A percentile compares a stretch with the other conserved stretches of the same genome.
Conservation (phyloP, 129 eudicot species). For the Chrysanthemum lavandulifolium region DNA sequence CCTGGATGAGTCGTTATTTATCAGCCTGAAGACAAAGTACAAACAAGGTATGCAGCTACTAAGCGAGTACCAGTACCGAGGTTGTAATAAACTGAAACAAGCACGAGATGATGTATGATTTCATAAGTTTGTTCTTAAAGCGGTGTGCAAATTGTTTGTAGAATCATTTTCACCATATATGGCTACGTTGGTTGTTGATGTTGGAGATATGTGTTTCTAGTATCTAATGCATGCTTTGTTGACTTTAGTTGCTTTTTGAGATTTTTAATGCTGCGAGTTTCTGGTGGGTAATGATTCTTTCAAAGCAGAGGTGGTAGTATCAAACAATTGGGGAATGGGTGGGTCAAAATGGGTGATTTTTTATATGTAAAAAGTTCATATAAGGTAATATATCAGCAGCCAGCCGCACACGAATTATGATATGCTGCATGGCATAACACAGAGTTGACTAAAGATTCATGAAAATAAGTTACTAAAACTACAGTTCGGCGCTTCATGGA, state of each 20-base stretch:
- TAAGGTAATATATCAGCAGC: too few relatives aligned
- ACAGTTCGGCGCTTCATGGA: too few relatives aligned
- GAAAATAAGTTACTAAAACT: too few relatives aligned
- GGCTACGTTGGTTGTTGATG: conserved; percentile 13
- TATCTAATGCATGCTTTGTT: conserved; percentile 4
- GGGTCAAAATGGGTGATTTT: too few relatives aligned
- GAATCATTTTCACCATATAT: background rate
- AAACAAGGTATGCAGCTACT: conserved; percentile 3
- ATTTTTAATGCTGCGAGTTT: background rate
- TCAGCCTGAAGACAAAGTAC: conserved; percentile 29
- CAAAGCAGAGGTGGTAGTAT: background rate
- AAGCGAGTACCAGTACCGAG: background rate
- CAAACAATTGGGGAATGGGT: too few relatives aligned
- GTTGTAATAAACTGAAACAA: conserved; percentile 12
- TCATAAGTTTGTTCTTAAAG: background rate
- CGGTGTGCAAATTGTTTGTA: conserved; percentile 21
- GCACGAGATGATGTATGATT: conserved; percentile 15
- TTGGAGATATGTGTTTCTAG: conserved; percentile 1
- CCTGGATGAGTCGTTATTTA: conserved; percentile 71
- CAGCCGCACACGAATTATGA: too few relatives aligned
- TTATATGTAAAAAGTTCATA: too few relatives aligned
- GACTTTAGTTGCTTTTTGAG: conserved; percentile 2
- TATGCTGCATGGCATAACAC: too few relatives aligned
- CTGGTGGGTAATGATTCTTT: background rate
- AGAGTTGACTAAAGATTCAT: too few relatives aligned